Conservation (phyloP, 2,329 filamentous ascomycete species). For the Aspergillus candidus region DNA sequence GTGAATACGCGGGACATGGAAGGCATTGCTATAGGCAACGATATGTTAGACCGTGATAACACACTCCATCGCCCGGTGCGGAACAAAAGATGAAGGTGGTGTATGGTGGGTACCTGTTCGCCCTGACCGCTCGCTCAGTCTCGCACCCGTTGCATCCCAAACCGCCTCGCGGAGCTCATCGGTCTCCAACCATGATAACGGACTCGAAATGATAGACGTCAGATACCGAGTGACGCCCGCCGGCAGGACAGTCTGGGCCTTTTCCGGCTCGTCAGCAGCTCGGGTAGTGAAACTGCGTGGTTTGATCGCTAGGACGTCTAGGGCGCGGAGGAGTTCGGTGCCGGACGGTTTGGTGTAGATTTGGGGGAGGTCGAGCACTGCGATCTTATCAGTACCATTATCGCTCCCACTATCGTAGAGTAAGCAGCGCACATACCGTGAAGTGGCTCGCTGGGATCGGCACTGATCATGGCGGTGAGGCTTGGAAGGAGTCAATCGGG, state of each 20-base stretch:
- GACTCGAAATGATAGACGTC: conserved; percentile 42
- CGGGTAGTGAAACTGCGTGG: conserved; percentile 47
- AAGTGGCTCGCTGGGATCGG: conserved; percentile 32
- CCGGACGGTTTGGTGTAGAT: conserved; percentile 70
- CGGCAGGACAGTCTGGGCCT: conserved; percentile 31
- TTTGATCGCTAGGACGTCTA: conserved; percentile 60
- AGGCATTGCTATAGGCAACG: conserved; percentile 48
- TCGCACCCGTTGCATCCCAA: conserved; percentile 72
- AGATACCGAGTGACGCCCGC: conserved; percentile 41
- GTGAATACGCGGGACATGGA: conserved; percentile 56
- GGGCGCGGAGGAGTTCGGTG: conserved; percentile 55
- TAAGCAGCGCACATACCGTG: conserved; percentile 27
- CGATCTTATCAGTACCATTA: conserved; percentile 29
- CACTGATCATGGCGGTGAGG: conserved; percentile 27
- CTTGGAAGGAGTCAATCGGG: conserved; percentile 2
- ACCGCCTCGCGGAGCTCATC: conserved; percentile 39
- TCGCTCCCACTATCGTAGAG: conserved; percentile 14
- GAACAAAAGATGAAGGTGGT: neutral
- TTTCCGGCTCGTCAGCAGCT: conserved; percentile 19
- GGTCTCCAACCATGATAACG: conserved; percentile 41
- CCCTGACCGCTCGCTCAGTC: conserved; percentile 81
- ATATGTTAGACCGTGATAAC: neutral
- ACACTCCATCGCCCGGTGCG: conserved; percentile 1
- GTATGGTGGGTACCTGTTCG: conserved; percentile 53
- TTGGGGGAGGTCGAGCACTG: conserved; percentile 72